Base-by-base conservation (phyloP, 2,329 filamentous ascomycete species). In the Tolypocladium nubicola region DNA sequence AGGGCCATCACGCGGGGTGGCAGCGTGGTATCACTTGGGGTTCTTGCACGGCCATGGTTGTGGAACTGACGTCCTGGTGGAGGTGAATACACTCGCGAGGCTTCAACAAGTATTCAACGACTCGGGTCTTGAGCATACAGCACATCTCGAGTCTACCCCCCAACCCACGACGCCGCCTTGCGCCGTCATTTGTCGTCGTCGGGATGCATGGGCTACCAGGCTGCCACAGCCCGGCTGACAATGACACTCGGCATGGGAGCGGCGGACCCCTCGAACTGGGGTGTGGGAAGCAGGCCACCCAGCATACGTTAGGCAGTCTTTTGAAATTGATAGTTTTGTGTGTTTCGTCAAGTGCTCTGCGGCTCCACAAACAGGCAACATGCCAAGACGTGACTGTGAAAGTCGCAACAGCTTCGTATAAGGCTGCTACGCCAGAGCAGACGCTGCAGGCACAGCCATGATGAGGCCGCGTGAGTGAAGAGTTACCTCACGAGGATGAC, bases 221-320 rank as follows among this genome's bases (percentile, higher is more conserved):
- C 45, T 33, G 45, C 16, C 30, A 26, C 21, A 14, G 19, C 13
- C 30, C 21, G 30, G 30, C 47, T 16, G 47, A 52, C 30, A 21
- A 4, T 19, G 47, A n/a, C 26, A 10, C 16, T 50, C 43, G 43
- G 30, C 23, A 19, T 19, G 43, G 47, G 47, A 50, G 47, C 14
- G 26, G 26, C 47, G 16, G 47, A 30, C 9, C 9, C 4, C 9
- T n/a, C 26, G 37, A 14, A 3, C 4, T 52, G 30, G n/a, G 16
- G 19, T 14, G 9, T 7, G 26, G 37, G 23, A 33, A 26, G 38
- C 38, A 54, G 23, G 39, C 38, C 52, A 41, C 33, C 3, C 19
- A 54, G 52, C 52, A 33, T 53, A 43, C 47, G 56, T 60, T 33
- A 57, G 57, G 56, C 56, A 60, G 54, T 58, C 41, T 59, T 56